Conservation (phyloP, 2,329 filamentous ascomycete species). For the Claviceps pazoutovae region DNA sequence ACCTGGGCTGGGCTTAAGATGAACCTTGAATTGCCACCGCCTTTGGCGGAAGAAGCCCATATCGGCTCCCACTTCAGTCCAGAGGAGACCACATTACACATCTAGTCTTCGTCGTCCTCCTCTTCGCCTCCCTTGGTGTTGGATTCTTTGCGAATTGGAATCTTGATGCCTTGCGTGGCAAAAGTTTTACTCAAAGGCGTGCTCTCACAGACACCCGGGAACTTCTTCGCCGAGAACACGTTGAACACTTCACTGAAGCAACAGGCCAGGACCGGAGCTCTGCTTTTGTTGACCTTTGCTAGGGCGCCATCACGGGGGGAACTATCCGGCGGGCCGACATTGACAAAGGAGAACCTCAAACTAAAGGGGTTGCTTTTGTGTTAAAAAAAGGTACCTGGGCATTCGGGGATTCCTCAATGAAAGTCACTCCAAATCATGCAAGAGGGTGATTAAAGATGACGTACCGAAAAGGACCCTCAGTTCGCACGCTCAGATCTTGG, state of each 20-base stretch:
- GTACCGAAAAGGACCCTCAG: conserved; percentile 81
- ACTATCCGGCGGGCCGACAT: conserved; percentile 48
- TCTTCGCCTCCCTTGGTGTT: conserved; percentile 37
- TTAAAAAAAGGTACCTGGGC: conserved; percentile 7
- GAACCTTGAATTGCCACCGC: no score
- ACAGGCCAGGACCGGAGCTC: conserved; percentile 69
- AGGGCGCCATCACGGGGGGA: conserved; percentile 23
- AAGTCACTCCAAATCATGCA: not conserved
- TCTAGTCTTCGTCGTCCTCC: conserved; percentile 28
- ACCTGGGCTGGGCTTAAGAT: no score
- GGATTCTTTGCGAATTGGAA: conserved; percentile 84
- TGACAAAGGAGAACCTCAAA: conserved; percentile 63
- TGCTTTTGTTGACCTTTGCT: conserved; percentile 50
- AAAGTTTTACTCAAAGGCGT: conserved; percentile 86
- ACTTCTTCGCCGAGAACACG: conserved; percentile 95
- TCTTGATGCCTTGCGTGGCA: conserved; percentile 88
- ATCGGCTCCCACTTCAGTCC: no score
- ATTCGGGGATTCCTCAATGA: not conserved
- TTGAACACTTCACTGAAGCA: conserved; percentile 83
- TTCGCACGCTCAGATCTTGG: conserved; percentile 87
- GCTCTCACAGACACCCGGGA: conserved; percentile 91
- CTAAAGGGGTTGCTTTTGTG: not conserved
- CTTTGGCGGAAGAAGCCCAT: no score
- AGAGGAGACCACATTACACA: not conserved
- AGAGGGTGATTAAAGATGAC: conserved; percentile 3